Base-by-base conservation (phyloP, 495 filamentous ascomycete species). In the Parathielavia appendiculata region DNA sequence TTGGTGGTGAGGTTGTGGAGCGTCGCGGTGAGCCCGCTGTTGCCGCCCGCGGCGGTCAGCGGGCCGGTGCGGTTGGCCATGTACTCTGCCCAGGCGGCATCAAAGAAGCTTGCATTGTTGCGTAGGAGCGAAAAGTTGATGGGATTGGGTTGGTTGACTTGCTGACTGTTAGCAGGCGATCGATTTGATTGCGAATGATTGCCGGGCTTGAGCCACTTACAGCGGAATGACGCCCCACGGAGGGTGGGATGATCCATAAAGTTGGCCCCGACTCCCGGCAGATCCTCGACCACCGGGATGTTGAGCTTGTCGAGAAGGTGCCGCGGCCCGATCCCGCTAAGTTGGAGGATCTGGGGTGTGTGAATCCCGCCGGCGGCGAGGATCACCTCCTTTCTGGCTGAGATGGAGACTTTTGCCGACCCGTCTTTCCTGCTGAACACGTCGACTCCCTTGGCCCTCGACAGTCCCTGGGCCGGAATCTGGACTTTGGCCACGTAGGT, bases 291-390 rank as follows among this genome's bases (percentile, higher is more conserved):
- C 1, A 79, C 60, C 1, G 71, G 63, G 16, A 82, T 75, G n/a
- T 66, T 60, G 43, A 69, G 65, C 4, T 60, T 22, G 19, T 71
- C 51, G 7, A 82, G 64, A 12, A 79, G 62, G 10, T 57, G 58
- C 14, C 62, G 59, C 7, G 76, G 71, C 13, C 80, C 79, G 41
- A 82, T 71, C 14, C 80, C 80, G 53, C 71, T 75, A 10, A 78
- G 68, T 54, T 80, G 75, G 7, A 82, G 62, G 38, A 81, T 64
- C 40, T 80, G 78, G 3, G 79, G 76, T 10, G 78, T 79, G 54
- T 79, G 73, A 11, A 82, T 44, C 17, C 72, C 66, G 11, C 80
- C 80, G 3, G 79, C 77, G 5, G 79, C 75, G n/a, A 83, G 53
- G 56, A 82, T 76, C 30, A 82, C 76, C 58, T 83, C 80, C 52